A percentile compares a stretch with the other conserved stretches of the same genome.
These are phyloP conservation scores for Citrullus amarus DNA, from an alignment of 306 rosid species.

Conservation along the genomic window DNA sequence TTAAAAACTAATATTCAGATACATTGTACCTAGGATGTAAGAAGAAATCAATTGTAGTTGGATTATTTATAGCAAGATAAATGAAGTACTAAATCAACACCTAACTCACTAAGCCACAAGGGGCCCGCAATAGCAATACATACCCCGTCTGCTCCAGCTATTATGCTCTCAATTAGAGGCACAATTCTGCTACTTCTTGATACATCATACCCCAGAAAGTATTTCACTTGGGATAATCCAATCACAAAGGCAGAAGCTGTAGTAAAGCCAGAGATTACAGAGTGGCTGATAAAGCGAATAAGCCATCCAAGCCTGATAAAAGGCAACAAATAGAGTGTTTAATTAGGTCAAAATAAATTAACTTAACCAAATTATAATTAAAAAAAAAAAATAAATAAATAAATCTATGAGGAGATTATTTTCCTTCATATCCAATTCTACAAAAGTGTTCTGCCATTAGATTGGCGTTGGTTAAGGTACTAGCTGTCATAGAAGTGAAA, in stretches of 20 bases:
- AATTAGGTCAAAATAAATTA: not conserved
- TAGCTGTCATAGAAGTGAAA: not conserved
- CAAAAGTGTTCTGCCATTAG: not conserved
- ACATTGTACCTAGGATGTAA: not conserved
- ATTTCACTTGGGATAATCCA: conserved; percentile 88
- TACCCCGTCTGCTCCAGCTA: conserved; percentile 87
- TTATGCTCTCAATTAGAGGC: conserved; percentile 75
- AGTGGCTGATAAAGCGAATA: conserved; percentile 93
- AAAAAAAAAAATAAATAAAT: not conserved
- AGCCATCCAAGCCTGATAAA: conserved; percentile 94
- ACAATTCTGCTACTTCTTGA: conserved; percentile 74
- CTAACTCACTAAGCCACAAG: not conserved
- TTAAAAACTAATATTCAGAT: not conserved
- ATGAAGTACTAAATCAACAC: not conserved
- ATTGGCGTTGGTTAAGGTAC: not conserved
- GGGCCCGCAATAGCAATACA: conserved; percentile 22
- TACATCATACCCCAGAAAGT: conserved; percentile 75
- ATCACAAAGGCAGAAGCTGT: conserved; percentile 90
- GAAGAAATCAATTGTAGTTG: not conserved
- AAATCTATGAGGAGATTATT: not conserved
- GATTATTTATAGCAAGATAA: not conserved
- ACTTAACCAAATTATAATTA: too few relatives aligned
- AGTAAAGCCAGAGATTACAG: conserved; percentile 98
- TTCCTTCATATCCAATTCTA: not conserved
- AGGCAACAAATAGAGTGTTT: conserved; percentile 2